phyloP scores from a whole-genome alignment of 1,284 basidiomycete genomes.

The Rhodofomes roseus region DNA sequence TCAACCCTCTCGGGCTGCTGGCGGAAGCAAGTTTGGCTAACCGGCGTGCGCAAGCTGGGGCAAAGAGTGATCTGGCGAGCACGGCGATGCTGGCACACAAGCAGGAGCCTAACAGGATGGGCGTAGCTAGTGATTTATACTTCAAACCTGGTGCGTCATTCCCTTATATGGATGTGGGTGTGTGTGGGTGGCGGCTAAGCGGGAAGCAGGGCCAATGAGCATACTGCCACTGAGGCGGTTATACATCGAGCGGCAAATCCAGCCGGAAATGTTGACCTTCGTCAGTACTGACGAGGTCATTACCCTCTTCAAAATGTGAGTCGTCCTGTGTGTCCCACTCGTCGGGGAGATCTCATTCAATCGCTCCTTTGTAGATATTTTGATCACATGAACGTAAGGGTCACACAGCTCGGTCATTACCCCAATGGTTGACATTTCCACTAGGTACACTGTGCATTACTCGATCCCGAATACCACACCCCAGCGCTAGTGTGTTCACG shows the following conservation, averaged over 20 bases:
- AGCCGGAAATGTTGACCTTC: constrained; percentile 88
- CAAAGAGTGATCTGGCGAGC: constrained; percentile 14
- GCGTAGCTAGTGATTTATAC: constrained; percentile 88
- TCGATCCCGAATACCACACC: constrained; percentile 87
- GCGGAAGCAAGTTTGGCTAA: constrained; percentile 92
- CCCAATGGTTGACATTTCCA: neutral
- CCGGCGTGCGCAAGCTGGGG: constrained; percentile 47
- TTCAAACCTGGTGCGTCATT: constrained; percentile 81
- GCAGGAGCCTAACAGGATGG: constrained; percentile 44
- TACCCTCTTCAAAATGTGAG: constrained; percentile 89
- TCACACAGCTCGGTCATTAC: neutral
- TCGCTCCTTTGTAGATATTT: constrained; percentile 53
- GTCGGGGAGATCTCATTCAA: constrained; percentile 10
- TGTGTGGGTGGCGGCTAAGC: constrained; percentile 12
- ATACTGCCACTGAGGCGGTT: constrained; percentile 82
- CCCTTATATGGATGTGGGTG: constrained; percentile 8
- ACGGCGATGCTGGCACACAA: constrained; percentile 6
- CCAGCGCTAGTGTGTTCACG: constrained; percentile 89
- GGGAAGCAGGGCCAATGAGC: constrained; percentile 71
- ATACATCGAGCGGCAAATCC: constrained; percentile 86
- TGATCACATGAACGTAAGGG: constrained; percentile 68
- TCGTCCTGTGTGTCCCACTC: constrained; percentile 32
- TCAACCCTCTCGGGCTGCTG: constrained; percentile 87
- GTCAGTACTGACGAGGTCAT: constrained; percentile 82
- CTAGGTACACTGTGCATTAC: constrained; percentile 73